A percentile compares a stretch with the other conserved stretches of the same genome.
These are phyloP conservation scores for Pisolithus tinctorius DNA, from an alignment of 768 basidiomycete species.

Conservation along the genomic window DNA sequence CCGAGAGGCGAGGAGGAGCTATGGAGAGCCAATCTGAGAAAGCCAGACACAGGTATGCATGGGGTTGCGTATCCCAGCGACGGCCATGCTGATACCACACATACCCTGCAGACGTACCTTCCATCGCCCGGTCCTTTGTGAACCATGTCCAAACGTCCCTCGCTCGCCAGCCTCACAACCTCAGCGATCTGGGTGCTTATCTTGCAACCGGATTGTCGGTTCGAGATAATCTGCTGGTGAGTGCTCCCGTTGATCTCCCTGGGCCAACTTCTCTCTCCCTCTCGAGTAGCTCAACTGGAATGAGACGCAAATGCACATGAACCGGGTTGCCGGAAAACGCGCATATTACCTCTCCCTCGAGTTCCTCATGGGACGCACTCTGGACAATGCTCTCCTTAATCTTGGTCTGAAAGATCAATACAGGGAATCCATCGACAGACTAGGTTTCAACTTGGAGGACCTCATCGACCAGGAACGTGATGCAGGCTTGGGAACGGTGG, in stretches of 20 bases:
- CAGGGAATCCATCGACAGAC: slow-evolving; percentile 54
- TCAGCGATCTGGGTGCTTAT: slow-evolving; percentile 83
- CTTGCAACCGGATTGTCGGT: slow-evolving; percentile 86
- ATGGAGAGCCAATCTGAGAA: slow-evolving; percentile 62
- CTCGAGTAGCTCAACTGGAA: slow-evolving; percentile 73
- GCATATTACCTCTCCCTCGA: slow-evolving; percentile 96
- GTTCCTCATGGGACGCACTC: slow-evolving; percentile 80
- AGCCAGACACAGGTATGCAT: slow-evolving; percentile 46
- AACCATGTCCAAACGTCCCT: slow-evolving; percentile 85
- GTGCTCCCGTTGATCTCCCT: slow-evolving; percentile 11
- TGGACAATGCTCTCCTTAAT: slow-evolving; percentile 82
- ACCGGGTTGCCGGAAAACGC: slow-evolving; percentile 79
- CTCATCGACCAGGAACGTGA: slow-evolving; percentile 86
- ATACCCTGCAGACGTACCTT: slow-evolving; percentile 40
- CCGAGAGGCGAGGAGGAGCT: slow-evolving; percentile 70
- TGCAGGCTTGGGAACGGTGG: slow-evolving; percentile 95
- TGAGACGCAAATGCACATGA: slow-evolving; percentile 67
- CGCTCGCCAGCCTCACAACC: slow-evolving; percentile 85
- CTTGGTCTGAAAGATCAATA: slow-evolving; percentile 79
- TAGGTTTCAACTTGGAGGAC: slow-evolving; percentile 90
- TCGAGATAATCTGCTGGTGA: slow-evolving; percentile 79
- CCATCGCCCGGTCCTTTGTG: slow-evolving; percentile 70
- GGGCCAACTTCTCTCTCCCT: background rate
- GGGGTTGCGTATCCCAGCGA: background rate
- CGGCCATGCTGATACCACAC: slow-evolving; percentile 1